Base-by-base conservation (phyloP, 2,329 filamentous ascomycete species). In the Fusarium stilboides region DNA sequence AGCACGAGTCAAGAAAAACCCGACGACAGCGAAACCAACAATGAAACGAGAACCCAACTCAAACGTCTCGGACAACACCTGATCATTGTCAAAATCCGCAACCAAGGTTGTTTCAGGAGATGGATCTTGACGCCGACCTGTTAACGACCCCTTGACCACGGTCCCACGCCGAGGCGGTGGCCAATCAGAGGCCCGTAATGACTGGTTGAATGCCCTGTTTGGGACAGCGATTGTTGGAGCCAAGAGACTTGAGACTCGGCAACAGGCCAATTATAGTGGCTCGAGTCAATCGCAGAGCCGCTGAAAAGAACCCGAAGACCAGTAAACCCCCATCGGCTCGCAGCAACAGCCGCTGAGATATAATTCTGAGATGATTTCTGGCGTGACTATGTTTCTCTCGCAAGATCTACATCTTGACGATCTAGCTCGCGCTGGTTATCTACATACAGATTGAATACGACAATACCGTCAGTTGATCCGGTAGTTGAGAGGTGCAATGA, bases 81-180 rank as follows among this genome's bases (percentile, higher is more conserved):
- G 70, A 74, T 74, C 20, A 43, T 63, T 62, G 67, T 68, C 50
- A 28, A 59, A 60, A 67, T 64, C 64, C 61, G 57, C 64, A 70
- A 66, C 70, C 62, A 61, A 57, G 60, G 62, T 50, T 59, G 74
- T 76, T 76, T 76, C 74, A 76, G 74, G 74, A 62, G 64, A 65
- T 64, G 72, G 69, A 60, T 61, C 69, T 68, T 62, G 63, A 62
- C 57, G 54, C 72, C 70, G 55, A 70, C 65, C 45, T 62, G 64
- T 56, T 51, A 64, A 66, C 57, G 49, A 53, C 62, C 63, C 65
- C 66, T 57, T 62, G 53, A 44, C 36, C 26, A 36, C 52, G 62
- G 72, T 56, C 59, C 65, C 40, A 57, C 40, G 34, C 42, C 36
- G 60, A 60, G 57, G 19, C 65, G 62, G 55, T 69, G 63, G 60